Base-by-base conservation (phyloP, 169 alveolate genomes). In the Plasmodium falciparum region DNA sequence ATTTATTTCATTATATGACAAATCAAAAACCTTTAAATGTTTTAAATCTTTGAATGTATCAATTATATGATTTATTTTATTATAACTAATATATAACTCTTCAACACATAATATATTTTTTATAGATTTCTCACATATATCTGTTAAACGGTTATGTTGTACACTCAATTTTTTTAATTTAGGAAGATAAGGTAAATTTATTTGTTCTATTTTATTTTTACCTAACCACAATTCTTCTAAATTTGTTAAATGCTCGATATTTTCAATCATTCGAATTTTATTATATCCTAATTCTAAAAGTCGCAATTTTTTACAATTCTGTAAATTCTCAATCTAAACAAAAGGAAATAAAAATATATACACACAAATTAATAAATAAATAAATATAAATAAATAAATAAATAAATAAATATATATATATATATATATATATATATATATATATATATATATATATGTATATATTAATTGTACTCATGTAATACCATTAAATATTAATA, bases 161-260 rank as follows among this genome's bases (percentile, higher is more conserved):
- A 95, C 74, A 74, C 97, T 95, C 52, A 93, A 88, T 67, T 88
- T 95, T 83, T 88, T 89, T 75, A 95, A 88, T 26, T 91, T 83
- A 3, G 95, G 96, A 54, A 95, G 73, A 1, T 26, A 62, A 0
- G 96, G 96, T n/a, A 93, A 17, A 7, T 69, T 50, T 83, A 95
- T 72, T n/a, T 83, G 67, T 15, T 95, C 93, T 72, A 97, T 88
- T 74, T 96, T 97, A 93, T 97, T 97, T 33, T 95, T 93, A 22
- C 98, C 98, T 29, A 97, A 88, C 98, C 98, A 96, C 54, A 97
- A 93, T 63, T 97, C 96, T 69, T 65, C 92, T 54, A 97, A 93
- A 29, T 91, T 73, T 33, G 56, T 74, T 22, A 96, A 93, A 62
- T 70, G 74, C 56, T 74, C 92, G 50, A 97, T 63, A 59, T 95